Percentiles rank a stretch among this genome's conserved stretches.
Conservation (phyloP, 2,329 filamentous ascomycete species). For the Biscogniauxia mediterranea region DNA sequence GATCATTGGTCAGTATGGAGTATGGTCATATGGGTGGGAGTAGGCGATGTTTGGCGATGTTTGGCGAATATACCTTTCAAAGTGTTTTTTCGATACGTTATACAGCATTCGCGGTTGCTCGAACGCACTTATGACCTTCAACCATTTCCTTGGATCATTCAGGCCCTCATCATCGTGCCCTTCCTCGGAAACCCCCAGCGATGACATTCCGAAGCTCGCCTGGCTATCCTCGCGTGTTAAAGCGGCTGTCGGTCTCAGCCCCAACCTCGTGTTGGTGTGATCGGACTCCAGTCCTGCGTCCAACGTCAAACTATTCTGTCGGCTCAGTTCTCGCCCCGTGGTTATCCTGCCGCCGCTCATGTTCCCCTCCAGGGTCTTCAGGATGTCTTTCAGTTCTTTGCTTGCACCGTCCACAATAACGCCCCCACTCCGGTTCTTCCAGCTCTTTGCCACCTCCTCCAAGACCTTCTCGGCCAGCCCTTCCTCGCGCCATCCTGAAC, state of each 20-base stretch:
- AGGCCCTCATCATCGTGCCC: conserved; percentile 59
- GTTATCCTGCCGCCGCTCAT: conserved; percentile 82
- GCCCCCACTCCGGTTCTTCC: conserved; percentile 86
- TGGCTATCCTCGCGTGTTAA: conserved; percentile 60
- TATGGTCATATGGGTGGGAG: no score
- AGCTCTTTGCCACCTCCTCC: conserved; percentile 85
- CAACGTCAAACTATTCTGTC: conserved; percentile 65
- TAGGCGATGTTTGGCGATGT: conserved; percentile 11
- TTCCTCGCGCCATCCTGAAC: conserved; percentile 94
- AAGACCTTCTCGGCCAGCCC: conserved; percentile 88
- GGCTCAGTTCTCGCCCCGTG: conserved; percentile 52
- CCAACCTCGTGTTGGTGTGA: conserved; percentile 53
- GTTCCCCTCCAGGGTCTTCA: conserved; percentile 80
- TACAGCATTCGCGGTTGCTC: conserved; percentile 79
- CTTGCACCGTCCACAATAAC: conserved; percentile 86
- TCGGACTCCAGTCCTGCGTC: conserved; percentile 53
- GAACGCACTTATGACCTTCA: conserved; percentile 80
- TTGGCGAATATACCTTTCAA: conserved; percentile 62
- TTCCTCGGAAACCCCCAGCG: conserved; percentile 50
- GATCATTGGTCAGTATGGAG: conserved; percentile 15
- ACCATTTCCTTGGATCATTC: conserved; percentile 74
- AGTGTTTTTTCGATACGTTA: conserved; percentile 82
- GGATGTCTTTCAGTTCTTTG: conserved; percentile 73
- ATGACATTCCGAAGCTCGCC: conserved; percentile 62
- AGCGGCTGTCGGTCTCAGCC: conserved; percentile 46